Conservation (phyloP, 208 protist genomes). For the Trypanosoma platydactyli region DNA sequence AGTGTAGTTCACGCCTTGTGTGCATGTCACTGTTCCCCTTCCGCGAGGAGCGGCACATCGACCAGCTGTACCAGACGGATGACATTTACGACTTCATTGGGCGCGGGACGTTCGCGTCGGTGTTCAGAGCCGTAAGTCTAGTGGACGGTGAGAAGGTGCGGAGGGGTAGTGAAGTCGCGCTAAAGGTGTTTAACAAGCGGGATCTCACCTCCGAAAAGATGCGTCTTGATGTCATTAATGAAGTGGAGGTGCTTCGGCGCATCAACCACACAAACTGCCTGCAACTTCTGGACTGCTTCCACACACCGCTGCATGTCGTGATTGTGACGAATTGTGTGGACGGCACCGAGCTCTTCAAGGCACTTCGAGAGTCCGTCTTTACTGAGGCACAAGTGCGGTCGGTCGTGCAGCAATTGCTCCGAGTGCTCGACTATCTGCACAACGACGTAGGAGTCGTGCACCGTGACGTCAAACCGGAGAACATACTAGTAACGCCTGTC, state of each 20-base stretch:
- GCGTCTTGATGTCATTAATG: constrained; percentile 72
- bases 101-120: constrained; percentile 77
- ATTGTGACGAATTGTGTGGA: constrained; percentile 87
- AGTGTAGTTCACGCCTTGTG: neutral
- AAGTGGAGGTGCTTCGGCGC: constrained; percentile 69
- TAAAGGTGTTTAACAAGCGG: constrained; percentile 83
- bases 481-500: constrained; percentile 64
- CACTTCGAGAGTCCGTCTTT: constrained; percentile 52
- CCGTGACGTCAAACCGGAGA: constrained; percentile 89
- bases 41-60: constrained; percentile 48
- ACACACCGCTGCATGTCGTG: constrained; percentile 71
- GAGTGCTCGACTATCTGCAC: constrained; percentile 82
- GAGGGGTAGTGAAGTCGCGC: constrained; percentile 58
- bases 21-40: constrained; percentile 69
- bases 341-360: constrained; percentile 78
- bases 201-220: constrained; percentile 71
- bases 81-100: constrained; percentile 86
- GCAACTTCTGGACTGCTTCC: constrained; percentile 70
- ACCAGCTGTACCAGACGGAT: constrained; percentile 64
- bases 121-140: constrained; percentile 70
- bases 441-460: constrained; percentile 70
- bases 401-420: constrained; percentile 76
- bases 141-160: constrained; percentile 33
- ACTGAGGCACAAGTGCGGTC: constrained; percentile 56
- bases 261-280: constrained; percentile 72